Base-by-base conservation (phyloP, 352 stramenopile species). In the Globisporangium viniferum region DNA sequence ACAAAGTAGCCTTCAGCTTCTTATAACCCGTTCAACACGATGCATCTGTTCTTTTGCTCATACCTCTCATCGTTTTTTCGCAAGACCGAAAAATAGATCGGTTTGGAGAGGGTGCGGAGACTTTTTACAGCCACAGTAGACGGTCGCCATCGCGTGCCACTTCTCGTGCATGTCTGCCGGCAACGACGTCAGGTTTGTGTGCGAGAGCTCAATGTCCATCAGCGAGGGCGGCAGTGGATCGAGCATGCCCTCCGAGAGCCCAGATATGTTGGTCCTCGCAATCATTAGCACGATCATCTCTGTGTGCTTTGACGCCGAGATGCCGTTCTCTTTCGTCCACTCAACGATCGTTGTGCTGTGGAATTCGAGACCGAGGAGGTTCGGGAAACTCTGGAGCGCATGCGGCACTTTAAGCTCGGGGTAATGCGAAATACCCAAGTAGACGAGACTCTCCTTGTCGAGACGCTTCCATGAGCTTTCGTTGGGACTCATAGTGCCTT, bases 351-450 rank as follows among this genome's bases (percentile, higher is more conserved):
- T 79, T 12, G 33, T 60, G 41, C 79, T 81, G 73, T 75, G 73
- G 24, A 79, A 61, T 20, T 79, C 58, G 31, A 81, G 33, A n/a
- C 72, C 64, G 0, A 81, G 31, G 0, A 81, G 48, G 35, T 79
- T 79, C 7, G 58, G 39, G 29, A 78, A 79, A 20, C 18, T 41
- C 48, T 64, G 70, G 39, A 79, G 55, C 5, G 49, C 15, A 2
- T 46, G 9, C 4, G 67, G 65, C 27, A 81, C 36, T 20, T 9
- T 24, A 2, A 81, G 65, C 1, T 56, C 59, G 2, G 66, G 48
- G 58, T 70, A 81, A 35, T 79, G 72, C 31, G 62, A 67, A 39
- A 79, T 48, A n/a, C 39, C 61, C 24, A 79, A 55, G 12, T 72
- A 44, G 20, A 65, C 56, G 3, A 76, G 54, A 10, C 31, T 62